Percentiles rank a stretch among this genome's conserved stretches.
phyloP scores from a whole-genome alignment of 352 stramenopile genomes.

The Aphanomyces stellatus region DNA sequence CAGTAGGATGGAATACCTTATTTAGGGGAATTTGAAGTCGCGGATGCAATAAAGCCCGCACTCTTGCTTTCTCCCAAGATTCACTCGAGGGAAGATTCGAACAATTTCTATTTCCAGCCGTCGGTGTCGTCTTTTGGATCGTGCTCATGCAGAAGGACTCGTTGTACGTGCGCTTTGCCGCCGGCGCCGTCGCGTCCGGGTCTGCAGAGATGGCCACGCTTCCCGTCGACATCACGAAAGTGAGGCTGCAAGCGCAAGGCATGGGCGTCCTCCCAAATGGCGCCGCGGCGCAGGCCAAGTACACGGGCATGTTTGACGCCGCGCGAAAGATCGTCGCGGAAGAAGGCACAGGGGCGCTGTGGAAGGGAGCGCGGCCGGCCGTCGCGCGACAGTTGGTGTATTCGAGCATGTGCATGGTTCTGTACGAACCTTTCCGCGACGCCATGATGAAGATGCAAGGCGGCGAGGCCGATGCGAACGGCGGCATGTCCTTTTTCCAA shows the following conservation, averaged over 20 bases:
- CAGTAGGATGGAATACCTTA: no score
- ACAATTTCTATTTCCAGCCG: no score
- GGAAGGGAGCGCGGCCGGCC: slow-evolving; percentile 69
- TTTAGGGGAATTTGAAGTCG: no score
- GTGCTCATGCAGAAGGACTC: slow-evolving; percentile 29
- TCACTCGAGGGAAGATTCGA: no score
- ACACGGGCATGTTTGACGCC: slow-evolving; percentile 15
- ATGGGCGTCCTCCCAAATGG: slow-evolving; percentile 2
- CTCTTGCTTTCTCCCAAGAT: no score
- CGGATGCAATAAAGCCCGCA: no score
- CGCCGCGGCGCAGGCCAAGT: not conserved
- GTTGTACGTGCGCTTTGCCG: slow-evolving; percentile 62
- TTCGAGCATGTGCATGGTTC: slow-evolving; percentile 79
- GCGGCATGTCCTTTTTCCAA: slow-evolving; percentile 28
- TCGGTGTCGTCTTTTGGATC: no score
- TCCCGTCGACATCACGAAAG: slow-evolving; percentile 82
- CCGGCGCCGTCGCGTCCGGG: slow-evolving; percentile 55
- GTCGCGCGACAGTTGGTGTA: slow-evolving; percentile 80
- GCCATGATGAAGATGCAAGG: slow-evolving; percentile 18
- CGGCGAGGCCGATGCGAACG: not conserved
- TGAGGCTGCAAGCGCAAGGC: slow-evolving; percentile 71
- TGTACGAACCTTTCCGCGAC: slow-evolving; percentile 80
- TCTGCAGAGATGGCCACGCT: slow-evolving; percentile 74
- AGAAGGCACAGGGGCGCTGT: slow-evolving; percentile 54
- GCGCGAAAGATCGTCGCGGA: slow-evolving; percentile 54